Percentiles rank a stretch among this genome's conserved stretches.
Conservation (phyloP, 495 filamentous ascomycete genomes). For the Annulohypoxylon stygium region DNA sequence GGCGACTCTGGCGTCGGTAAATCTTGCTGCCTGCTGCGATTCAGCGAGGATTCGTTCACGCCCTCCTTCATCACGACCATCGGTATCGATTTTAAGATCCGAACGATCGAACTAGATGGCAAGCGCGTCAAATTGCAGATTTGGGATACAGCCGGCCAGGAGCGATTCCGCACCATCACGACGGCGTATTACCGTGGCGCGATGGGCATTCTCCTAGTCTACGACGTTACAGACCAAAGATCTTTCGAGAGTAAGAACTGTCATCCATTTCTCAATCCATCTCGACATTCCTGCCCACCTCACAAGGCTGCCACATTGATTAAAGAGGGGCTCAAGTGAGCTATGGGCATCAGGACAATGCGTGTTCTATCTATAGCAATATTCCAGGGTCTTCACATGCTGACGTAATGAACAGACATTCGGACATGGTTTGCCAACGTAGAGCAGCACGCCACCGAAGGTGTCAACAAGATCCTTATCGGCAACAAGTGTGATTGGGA, state of each 20-base stretch:
- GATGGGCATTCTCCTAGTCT: constrained; percentile 98
- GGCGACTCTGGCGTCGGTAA: constrained; percentile 98
- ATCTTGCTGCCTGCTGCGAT: constrained; percentile 97
- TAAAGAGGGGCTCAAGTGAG: constrained; percentile 21
- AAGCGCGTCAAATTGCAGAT: constrained; percentile 99
- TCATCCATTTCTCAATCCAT: neutral
- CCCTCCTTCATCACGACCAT: constrained; percentile 99
- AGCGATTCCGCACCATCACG: constrained; percentile 98
- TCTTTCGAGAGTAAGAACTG: constrained; percentile 89
- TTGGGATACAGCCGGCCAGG: constrained; percentile 98
- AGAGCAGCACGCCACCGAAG: constrained; percentile 98
- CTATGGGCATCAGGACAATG: neutral
- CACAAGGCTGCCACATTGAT: neutral
- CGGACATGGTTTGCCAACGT: constrained; percentile 99
- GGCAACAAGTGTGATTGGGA: constrained; percentile 99
- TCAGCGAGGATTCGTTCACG: constrained; percentile 98
- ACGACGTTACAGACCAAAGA: constrained; percentile 97
- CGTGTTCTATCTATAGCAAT: constrained; percentile 1
- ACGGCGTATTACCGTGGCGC: constrained; percentile 98
- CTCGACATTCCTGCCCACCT: neutral
- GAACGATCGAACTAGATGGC: constrained; percentile 97
- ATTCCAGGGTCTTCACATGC: constrained; percentile 14
- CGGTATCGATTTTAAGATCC: constrained; percentile 99
- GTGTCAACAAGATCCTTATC: constrained; percentile 99
- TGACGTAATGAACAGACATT: constrained; percentile 76